These are phyloP conservation scores for Cryphonectria parasitica DNA, from an alignment of 2,329 filamentous ascomycete genomes.

Conservation along the genomic window DNA sequence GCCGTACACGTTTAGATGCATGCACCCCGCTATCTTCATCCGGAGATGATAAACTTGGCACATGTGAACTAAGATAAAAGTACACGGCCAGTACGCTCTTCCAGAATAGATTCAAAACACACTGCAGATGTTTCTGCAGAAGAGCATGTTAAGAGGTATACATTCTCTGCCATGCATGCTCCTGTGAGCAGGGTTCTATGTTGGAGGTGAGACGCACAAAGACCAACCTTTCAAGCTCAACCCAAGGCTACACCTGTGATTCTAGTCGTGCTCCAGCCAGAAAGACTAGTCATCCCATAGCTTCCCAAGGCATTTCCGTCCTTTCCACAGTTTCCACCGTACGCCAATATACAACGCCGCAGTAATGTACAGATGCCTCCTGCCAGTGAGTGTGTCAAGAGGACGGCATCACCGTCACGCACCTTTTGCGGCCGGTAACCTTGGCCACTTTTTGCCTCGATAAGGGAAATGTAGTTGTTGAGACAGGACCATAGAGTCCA, in stretches of 20 bases:
- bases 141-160: neutral
- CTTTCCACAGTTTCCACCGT: constrained; percentile 9
- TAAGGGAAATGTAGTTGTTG: neutral
- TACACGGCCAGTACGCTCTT: neutral
- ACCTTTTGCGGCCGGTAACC: neutral
- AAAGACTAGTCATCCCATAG: neutral
- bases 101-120: neutral
- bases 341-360: constrained; percentile 19
- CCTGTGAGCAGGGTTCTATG: constrained; percentile 9
- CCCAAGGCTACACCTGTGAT: neutral
- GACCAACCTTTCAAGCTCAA: neutral
- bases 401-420: neutral
- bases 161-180: neutral
- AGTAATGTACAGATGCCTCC: constrained; percentile 16
- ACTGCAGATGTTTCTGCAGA: neutral
- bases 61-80: neutral
- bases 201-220: neutral
- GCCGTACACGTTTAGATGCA: neutral
- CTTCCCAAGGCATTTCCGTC: neutral
- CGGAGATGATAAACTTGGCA: neutral
- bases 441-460: neutral
- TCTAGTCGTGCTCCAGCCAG: neutral
- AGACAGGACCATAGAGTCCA: neutral
- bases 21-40: neutral
- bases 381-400: neutral